Conservation (phyloP, 2,329 filamentous ascomycete species). For the Metarhizium robertsii region DNA sequence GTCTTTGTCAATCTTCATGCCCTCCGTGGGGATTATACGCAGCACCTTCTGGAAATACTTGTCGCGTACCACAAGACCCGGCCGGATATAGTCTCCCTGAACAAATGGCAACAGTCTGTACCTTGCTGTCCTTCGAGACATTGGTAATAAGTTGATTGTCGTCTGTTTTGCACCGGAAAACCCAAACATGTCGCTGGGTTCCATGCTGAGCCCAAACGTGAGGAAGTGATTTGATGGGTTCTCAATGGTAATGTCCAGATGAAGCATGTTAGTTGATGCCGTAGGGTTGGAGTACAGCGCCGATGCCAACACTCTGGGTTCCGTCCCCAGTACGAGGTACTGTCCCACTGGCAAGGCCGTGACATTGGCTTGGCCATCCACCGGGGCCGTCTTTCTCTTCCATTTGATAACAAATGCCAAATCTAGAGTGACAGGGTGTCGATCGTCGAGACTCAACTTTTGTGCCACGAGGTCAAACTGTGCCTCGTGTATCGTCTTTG, state of each 20-base stretch:
- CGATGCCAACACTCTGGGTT: slow-evolving; percentile 72
- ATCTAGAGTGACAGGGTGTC: slow-evolving; percentile 64
- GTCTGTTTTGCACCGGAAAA: slow-evolving; percentile 83
- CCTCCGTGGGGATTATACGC: slow-evolving; percentile 69
- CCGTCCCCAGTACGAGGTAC: slow-evolving; percentile 69
- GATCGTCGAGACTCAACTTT: slow-evolving; percentile 74
- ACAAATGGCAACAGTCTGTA: slow-evolving; percentile 66
- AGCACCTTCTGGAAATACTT: slow-evolving; percentile 90
- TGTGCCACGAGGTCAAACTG: slow-evolving; percentile 66
- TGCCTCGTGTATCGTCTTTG: slow-evolving; percentile 61
- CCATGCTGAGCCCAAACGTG: slow-evolving; percentile 87
- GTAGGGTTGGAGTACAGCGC: slow-evolving; percentile 33
- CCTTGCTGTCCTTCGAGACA: slow-evolving; percentile 63
- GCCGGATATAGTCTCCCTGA: slow-evolving; percentile 58
- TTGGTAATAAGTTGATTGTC: slow-evolving; percentile 70
- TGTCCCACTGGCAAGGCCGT: slow-evolving; percentile 69
- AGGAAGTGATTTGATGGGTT: slow-evolving; percentile 93
- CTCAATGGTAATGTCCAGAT: slow-evolving; percentile 61
- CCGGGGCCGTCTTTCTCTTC: slow-evolving; percentile 44
- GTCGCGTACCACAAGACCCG: slow-evolving; percentile 70
- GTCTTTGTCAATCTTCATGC: slow-evolving; percentile 56
- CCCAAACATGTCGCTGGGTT: slow-evolving; percentile 83
- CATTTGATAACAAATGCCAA: slow-evolving; percentile 68
- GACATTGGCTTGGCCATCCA: slow-evolving; percentile 37
- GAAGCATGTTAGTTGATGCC: slow-evolving; percentile 26